Base-by-base conservation (phyloP, 2,329 filamentous ascomycete genomes). In the Pseudogymnoascus sp. region DNA sequence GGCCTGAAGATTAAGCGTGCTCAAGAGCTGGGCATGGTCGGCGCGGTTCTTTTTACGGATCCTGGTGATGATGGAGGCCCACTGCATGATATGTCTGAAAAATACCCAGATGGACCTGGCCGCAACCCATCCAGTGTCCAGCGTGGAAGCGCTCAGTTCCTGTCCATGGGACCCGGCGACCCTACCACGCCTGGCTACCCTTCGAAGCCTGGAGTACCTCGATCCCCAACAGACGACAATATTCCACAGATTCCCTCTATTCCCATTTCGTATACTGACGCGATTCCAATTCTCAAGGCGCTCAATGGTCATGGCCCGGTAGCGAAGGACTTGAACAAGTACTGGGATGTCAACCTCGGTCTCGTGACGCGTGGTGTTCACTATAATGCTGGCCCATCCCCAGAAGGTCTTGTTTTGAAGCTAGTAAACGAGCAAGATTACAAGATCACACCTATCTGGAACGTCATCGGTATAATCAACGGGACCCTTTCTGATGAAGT, bases 181-280 rank as follows among this genome's bases (percentile, higher is more conserved):
- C 93, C 93, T 60, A 96, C 95, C 0, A 98, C 95, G 0, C 92
- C 92, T 16, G 95, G 95, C 10, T 97, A 96, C 72, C 90, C 93
- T 6, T 96, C 92, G 0, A 93, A 93, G 75, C 93, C 93, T 4
- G 93, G 89, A n/a, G 90, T 82, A 23, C 90, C 91, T 37, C 88
- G 93, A 23, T 81, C 86, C 65, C 85, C 91, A 6, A 85, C 88
- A 0, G 81, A 91, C 19, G 80, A 83, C 28, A 83, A 84, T 6
- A 95, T 89, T 34, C 90, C 95, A 0, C 86, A 84, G 2, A 98
- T 98, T 63, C 93, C 95, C 0, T 98, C 93, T 0, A 79, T 97
- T 1, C 93, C 93, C 3, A 90, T 98, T 62, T 97, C 93, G 0
- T 97, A 96, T 73, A 77, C 80, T 6, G 93, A 98, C 69, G 93